Conservation (phyloP, 2,329 filamentous ascomycete genomes). For the Fusarium liriodendri region DNA sequence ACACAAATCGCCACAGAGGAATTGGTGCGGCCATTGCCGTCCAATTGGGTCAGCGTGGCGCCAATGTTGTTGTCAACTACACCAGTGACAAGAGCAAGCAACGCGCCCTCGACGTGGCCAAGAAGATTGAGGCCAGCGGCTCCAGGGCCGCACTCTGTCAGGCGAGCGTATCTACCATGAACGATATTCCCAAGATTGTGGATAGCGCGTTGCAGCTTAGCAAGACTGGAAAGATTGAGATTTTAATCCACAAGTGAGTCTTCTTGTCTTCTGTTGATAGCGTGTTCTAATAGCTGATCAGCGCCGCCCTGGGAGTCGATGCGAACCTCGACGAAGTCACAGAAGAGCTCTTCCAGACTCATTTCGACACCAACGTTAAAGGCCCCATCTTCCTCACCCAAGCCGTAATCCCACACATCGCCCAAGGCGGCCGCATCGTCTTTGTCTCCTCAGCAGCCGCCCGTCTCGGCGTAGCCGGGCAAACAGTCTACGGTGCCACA, state of each 20-base stretch:
- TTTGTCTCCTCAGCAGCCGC: constrained; percentile 49
- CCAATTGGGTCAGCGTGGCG: constrained; percentile 26
- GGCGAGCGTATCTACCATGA: constrained; percentile 28
- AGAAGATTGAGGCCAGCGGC: constrained; percentile 26
- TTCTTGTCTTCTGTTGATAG: not conserved
- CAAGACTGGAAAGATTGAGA: constrained; percentile 40
- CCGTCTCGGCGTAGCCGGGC: constrained; percentile 41
- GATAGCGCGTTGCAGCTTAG: constrained; percentile 32
- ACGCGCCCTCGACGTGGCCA: constrained; percentile 28
- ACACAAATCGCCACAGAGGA: constrained; percentile 10
- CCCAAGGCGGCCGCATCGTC: constrained; percentile 48
- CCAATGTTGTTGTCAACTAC: constrained; percentile 40
- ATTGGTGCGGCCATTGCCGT: constrained; percentile 34
- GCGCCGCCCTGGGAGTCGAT: constrained; percentile 22
- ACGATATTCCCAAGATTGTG: constrained; percentile 33
- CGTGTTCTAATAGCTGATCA: not conserved
- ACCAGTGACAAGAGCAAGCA: constrained; percentile 22
- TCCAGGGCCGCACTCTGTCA: constrained; percentile 24
- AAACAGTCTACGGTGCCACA: constrained; percentile 49
- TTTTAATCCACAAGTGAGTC: constrained; percentile 38
- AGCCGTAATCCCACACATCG: constrained; percentile 44
- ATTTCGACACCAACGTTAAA: constrained; percentile 38
- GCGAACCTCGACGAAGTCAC: constrained; percentile 30
- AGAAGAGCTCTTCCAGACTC: constrained; percentile 12
- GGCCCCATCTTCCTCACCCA: constrained; percentile 48